Conservation (phyloP, 1,139 yeast species). For the Diutina ranongensis region DNA sequence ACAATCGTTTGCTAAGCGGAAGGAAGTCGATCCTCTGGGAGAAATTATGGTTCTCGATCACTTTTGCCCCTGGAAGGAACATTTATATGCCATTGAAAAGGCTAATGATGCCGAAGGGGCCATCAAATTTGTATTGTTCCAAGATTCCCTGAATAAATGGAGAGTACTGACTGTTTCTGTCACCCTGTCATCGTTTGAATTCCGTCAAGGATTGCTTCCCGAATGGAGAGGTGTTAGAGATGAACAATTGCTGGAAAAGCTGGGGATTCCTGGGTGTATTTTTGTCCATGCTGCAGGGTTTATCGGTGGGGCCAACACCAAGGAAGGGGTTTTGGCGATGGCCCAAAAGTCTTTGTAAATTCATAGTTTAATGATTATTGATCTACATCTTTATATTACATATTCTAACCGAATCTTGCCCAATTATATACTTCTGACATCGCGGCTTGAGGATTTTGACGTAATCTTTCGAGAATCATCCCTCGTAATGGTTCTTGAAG, state of each 20-base stretch:
- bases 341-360: conserved; percentile 31
- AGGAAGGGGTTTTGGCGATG: conserved; percentile 66
- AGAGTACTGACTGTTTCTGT: conserved; percentile 86
- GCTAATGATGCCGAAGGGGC: conserved; percentile 43
- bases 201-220: conserved; percentile 81
- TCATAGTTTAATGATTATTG: background rate
- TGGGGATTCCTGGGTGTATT: conserved; percentile 78
- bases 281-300: conserved; percentile 96
- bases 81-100: conserved; percentile 63
- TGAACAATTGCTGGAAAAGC: conserved; percentile 54
- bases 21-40: conserved; percentile 49
- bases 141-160: conserved; percentile 66
- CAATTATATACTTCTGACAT: conserved; percentile 3
- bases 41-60: conserved; percentile 58
- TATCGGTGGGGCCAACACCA: conserved; percentile 85
- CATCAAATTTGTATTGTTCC: conserved; percentile 67
- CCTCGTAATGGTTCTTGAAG: conserved; percentile 3
- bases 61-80: conserved; percentile 94
- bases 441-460: background rate
- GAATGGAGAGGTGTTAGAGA: conserved; percentile 93
- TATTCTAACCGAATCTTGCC: background rate
- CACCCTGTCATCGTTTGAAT: conserved; percentile 63
- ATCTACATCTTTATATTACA: background rate
- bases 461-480: conserved; percentile 1
- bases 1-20: conserved; percentile 50